Conservation (phyloP, 2,329 filamentous ascomycete genomes). For the Cladophialophora chaetospira region DNA sequence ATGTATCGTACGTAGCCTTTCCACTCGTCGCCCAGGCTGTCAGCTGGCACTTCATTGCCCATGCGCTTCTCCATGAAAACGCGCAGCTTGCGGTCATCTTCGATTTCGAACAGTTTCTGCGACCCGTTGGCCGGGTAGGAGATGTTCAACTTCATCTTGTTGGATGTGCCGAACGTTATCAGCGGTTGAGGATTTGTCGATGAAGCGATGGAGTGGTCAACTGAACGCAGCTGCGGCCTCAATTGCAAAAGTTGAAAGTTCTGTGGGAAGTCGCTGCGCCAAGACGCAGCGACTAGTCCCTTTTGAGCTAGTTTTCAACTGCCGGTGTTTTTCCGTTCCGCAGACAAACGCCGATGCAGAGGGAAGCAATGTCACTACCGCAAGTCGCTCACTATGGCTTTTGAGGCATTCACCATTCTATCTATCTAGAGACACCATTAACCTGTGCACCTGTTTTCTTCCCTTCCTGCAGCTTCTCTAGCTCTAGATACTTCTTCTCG, state of each 20-base stretch:
- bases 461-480: conserved; percentile 36
- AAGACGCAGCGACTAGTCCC: no score
- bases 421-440: conserved; percentile 27
- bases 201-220: neutral
- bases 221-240: neutral
- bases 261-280: neutral
- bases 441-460: conserved; percentile 2
- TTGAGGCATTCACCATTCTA: conserved; percentile 7
- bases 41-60: conserved; percentile 74
- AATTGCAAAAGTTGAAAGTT: neutral
- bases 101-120: conserved; percentile 98
- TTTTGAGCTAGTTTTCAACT: neutral
- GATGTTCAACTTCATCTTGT: conserved; percentile 72
- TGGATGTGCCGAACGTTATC: conserved; percentile 39
- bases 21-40: conserved; percentile 98
- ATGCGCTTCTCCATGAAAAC: conserved; percentile 98
- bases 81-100: conserved; percentile 99
- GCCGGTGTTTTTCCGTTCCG: neutral
- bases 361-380: neutral
- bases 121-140: conserved; percentile 98
- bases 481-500: conserved; percentile 65
- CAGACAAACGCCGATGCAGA: no score
- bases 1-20: conserved; percentile 92
- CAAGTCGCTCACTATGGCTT: neutral
- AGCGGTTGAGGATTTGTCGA: conserved; percentile 37